Evolutionary conservation across 1,139 yeast genomes (phyloP).

Genomic region (Candida neerlandica): DNA sequence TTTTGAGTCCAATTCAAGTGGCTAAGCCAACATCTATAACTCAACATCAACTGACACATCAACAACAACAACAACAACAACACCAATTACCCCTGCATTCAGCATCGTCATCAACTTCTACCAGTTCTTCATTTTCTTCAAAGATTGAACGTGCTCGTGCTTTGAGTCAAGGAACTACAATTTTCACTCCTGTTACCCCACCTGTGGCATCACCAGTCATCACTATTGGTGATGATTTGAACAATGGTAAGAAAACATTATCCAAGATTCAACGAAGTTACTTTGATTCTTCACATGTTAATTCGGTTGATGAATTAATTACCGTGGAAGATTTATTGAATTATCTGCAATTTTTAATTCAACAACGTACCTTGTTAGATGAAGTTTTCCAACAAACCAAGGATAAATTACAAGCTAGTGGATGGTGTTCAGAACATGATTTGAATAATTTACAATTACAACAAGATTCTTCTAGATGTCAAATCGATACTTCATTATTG

Average conservation of each 20-base stretch:
- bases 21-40: constrained; percentile 4
- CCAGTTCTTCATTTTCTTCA: constrained; percentile 14
- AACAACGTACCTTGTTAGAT: constrained; percentile 33
- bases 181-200: constrained; percentile 29
- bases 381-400: constrained; percentile 42
- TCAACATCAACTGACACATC: constrained; percentile 13
- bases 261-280: constrained; percentile 40
- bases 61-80: constrained; percentile 7
- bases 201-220: constrained; percentile 46
- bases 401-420: constrained; percentile 36
- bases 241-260: constrained; percentile 30
- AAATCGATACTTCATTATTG: constrained; percentile 36
- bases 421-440: constrained; percentile 51
- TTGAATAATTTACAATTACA: constrained; percentile 44
- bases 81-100: constrained; percentile 10
- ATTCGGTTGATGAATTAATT: constrained; percentile 29
- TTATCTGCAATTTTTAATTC: constrained; percentile 32
- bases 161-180: constrained; percentile 16
- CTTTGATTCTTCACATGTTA: constrained; percentile 25
- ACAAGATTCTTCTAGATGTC: constrained; percentile 32
- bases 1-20: constrained; percentile 14
- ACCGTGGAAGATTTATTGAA: constrained; percentile 35
- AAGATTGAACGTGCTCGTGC: constrained; percentile 16
- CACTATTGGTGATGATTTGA: constrained; percentile 42
- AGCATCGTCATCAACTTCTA: constrained; percentile 16